Percentiles rank a stretch among this genome's conserved stretches.
These are phyloP conservation scores for Lactarius trivialis DNA, from an alignment of 768 basidiomycete genomes.

Conservation along the genomic window DNA sequence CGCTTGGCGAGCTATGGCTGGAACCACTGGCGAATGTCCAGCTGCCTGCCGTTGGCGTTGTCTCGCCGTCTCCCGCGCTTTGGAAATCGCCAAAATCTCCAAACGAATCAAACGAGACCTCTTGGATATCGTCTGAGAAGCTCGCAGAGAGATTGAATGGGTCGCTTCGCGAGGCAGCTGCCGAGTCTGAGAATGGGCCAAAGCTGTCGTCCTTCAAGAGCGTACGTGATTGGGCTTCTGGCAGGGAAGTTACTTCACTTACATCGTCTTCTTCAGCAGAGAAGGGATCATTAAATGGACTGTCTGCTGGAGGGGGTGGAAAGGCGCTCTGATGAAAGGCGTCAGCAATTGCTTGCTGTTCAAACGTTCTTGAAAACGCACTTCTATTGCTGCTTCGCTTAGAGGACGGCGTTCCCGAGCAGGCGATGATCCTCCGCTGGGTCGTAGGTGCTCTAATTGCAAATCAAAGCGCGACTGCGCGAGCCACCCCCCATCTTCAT, in stretches of 20 bases:
- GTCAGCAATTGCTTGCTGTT: background rate
- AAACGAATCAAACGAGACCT: constrained; percentile 57
- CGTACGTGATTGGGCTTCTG: background rate
- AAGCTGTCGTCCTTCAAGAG: constrained; percentile 51
- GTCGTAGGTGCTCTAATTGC: constrained; percentile 26
- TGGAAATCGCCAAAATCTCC: constrained; percentile 77
- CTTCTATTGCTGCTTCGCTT: constrained; percentile 29
- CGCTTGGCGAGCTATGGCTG: constrained; percentile 20
- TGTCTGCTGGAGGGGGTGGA: constrained; percentile 14
- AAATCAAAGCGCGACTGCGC: constrained; percentile 64
- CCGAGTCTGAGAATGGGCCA: constrained; percentile 73
- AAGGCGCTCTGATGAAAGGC: constrained; percentile 4
- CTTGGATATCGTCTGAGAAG: constrained; percentile 58
- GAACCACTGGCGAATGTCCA: constrained; percentile 56
- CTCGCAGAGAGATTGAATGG: constrained; percentile 47
- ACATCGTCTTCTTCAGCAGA: constrained; percentile 53
- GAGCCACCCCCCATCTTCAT: constrained; percentile 75
- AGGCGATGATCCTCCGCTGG: constrained; percentile 23
- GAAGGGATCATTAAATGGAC: constrained; percentile 30
- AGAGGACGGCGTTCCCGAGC: constrained; percentile 29
- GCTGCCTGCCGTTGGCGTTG: constrained; percentile 61
- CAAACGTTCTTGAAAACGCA: background rate
- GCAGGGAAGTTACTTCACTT: constrained; percentile 21
- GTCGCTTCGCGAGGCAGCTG: constrained; percentile 41
- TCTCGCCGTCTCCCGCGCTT: constrained; percentile 40